phyloP scores from a whole-genome alignment of 768 basidiomycete genomes.

The Hydnomerulius pinastri region DNA sequence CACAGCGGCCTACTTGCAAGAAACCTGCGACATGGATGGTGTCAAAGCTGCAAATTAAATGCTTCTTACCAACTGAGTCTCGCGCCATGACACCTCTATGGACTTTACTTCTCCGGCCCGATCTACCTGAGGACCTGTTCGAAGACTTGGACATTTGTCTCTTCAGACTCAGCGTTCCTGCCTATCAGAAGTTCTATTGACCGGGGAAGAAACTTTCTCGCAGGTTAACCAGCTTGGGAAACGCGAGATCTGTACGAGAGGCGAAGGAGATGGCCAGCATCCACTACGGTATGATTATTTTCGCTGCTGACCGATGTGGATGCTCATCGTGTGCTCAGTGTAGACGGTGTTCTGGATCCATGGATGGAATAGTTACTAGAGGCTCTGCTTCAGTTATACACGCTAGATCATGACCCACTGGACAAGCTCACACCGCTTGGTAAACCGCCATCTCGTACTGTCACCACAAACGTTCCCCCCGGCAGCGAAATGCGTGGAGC shows the following conservation, averaged over 20 bases:
- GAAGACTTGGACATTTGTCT: conserved; percentile 77
- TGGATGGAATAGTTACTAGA: conserved; percentile 60
- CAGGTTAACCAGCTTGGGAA: conserved; percentile 68
- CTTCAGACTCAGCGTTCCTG: conserved; percentile 84
- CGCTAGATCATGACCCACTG: conserved; percentile 46
- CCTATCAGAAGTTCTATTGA: conserved; percentile 93
- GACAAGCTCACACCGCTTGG: conserved; percentile 20
- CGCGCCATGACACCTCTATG: too few relatives aligned
- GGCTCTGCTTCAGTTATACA: conserved; percentile 50
- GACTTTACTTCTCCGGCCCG: too few relatives aligned
- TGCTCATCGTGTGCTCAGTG: conserved; percentile 39
- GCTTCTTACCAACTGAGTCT: background rate
- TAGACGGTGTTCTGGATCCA: conserved; percentile 71
- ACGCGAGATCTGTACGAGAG: conserved; percentile 60
- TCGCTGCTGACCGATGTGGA: background rate
- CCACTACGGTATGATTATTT: conserved; percentile 58
- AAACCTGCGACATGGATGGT: conserved; percentile 23
- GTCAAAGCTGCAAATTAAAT: conserved; percentile 38
- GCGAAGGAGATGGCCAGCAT: conserved; percentile 89
- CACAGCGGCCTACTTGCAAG: background rate
- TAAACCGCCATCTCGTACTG: conserved; percentile 33
- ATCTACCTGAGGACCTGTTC: conserved; percentile 73
- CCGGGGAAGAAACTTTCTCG: conserved; percentile 80
- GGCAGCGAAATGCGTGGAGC: conserved; percentile 26
- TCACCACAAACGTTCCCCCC: conserved; percentile 14